Evolutionary conservation across 164 flowering plant species (phyloP).

Genomic region (Stephania japonica): DNA sequence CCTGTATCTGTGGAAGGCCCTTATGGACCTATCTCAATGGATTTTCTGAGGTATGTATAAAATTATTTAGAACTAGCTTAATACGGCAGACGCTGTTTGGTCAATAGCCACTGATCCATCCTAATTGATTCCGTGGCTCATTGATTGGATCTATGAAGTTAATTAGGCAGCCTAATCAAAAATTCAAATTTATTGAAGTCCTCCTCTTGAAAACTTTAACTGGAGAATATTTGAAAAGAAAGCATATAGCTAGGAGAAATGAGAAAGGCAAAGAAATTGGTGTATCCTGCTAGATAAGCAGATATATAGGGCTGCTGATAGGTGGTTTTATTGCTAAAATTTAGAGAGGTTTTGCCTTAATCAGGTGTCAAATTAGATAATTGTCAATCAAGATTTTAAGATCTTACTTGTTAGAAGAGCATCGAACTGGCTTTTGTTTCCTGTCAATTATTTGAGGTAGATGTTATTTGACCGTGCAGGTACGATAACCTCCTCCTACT

Average conservation of each 20-base stretch:
- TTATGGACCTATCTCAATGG: slow-evolving; percentile 60
- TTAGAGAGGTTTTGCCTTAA: not conserved
- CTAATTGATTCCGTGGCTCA: slow-evolving; percentile 1
- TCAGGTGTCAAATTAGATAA: not conserved
- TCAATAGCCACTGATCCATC: not conserved
- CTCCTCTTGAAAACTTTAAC: not conserved
- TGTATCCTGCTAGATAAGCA: not conserved
- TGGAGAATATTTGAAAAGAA: not conserved
- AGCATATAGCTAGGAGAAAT: not conserved
- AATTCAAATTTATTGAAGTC: not conserved
- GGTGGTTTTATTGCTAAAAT: not conserved
- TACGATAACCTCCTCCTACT: slow-evolving; percentile 62
- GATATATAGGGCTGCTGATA: not conserved
- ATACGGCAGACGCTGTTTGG: not conserved
- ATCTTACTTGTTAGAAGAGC: too few relatives aligned
- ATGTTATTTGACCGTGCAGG: slow-evolving; percentile 33
- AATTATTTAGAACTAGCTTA: not conserved
- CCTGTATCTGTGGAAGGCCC: slow-evolving; percentile 80
- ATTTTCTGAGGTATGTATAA: slow-evolving; percentile 52
- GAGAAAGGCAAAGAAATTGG: not conserved
- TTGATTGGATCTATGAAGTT: not conserved
- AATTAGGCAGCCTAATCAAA: not conserved
- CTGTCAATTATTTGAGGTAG: not conserved
- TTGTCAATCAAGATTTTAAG: too few relatives aligned
- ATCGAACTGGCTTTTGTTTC: not conserved